These are phyloP conservation scores for Microbotryomycetes sp. DNA, from an alignment of 1,284 basidiomycete genomes.

Conservation along the genomic window DNA sequence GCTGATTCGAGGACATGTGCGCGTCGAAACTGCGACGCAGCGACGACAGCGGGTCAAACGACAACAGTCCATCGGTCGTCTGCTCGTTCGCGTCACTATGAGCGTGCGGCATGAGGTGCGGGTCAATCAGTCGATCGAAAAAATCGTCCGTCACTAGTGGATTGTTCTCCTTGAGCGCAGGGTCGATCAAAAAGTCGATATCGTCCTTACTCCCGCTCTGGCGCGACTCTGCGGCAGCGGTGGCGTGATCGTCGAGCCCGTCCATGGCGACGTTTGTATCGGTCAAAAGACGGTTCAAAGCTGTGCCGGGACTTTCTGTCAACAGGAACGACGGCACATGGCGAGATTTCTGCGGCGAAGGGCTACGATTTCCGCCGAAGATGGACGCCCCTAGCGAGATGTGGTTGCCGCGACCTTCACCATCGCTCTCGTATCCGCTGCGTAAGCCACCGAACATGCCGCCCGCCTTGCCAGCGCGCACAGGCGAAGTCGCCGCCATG, in stretches of 20 bases:
- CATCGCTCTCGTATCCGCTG: conserved; percentile 21
- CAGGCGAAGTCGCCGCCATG: conserved; percentile 23
- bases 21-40: conserved; percentile 24
- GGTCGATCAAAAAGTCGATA: background rate
- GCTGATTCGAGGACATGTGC: conserved; percentile 28
- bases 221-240: background rate
- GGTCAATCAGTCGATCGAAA: background rate
- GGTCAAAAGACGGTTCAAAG: conserved; percentile 29
- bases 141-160: background rate
- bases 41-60: conserved; percentile 25
- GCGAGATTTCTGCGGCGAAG: conserved; percentile 12
- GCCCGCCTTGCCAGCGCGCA: background rate
- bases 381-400: conserved; percentile 1
- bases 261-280: conserved; percentile 25
- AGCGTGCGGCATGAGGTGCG: background rate
- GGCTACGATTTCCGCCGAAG: conserved; percentile 17
- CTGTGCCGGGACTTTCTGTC: conserved; percentile 32
- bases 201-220: background rate
- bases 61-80: conserved; percentile 12
- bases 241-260: background rate
- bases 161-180: background rate
- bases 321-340: conserved; percentile 28
- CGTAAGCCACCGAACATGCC: background rate
- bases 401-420: conserved; percentile 2
- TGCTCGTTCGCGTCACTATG: background rate